Base-by-base conservation (phyloP, 78 protist genomes). In the Ministeria vibrans region DNA sequence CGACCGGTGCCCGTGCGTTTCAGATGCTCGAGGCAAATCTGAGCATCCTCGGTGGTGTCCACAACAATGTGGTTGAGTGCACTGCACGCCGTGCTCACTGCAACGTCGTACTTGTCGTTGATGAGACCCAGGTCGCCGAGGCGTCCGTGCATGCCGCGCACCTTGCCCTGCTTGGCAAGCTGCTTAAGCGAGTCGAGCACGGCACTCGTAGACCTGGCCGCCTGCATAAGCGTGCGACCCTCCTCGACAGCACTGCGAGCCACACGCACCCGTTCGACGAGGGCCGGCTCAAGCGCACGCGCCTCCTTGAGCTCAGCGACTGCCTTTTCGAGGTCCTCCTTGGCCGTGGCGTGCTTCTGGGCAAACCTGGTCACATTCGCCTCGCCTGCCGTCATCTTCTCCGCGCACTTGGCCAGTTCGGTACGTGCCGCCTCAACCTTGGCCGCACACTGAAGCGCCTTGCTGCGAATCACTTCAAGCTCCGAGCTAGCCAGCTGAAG, bases 41-140 rank as follows among this genome's bases (percentile, higher is more conserved):
- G 82, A 1, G 90, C 99, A 23, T 89, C 72, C 22, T 71, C 75
- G 2, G 90, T 72, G 28, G 66, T 89, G n/a, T 96, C 96, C 27
- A 97, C 99, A 6, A 98, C 97, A 44, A 97, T 83, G 61, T 83
- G 38, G 74, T 95, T 82, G 41, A 97, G 80, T 0, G 86, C 80
- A 63, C 94, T 83, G 11, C 94, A 90, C 7, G 93, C 91, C 9
- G 98, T 94, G 18, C 95, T 87, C 41, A 94, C 87, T 38, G 99
- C 99, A 3, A 96, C 92, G 72, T 95, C 98, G 77, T 91, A 97
- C 81, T 79, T 46, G 49, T 7, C 88, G 30, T 90, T 94, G 51
- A 98, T 97, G 30, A 83, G 23, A 34, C 99, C 99, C 28, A 98
- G 90, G 43, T 93, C 92, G 39, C 99, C 99, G 42, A 98, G 90